These are phyloP conservation scores for Solanum phureja DNA, from an alignment of 257 asterid species.

Conservation along the genomic window DNA sequence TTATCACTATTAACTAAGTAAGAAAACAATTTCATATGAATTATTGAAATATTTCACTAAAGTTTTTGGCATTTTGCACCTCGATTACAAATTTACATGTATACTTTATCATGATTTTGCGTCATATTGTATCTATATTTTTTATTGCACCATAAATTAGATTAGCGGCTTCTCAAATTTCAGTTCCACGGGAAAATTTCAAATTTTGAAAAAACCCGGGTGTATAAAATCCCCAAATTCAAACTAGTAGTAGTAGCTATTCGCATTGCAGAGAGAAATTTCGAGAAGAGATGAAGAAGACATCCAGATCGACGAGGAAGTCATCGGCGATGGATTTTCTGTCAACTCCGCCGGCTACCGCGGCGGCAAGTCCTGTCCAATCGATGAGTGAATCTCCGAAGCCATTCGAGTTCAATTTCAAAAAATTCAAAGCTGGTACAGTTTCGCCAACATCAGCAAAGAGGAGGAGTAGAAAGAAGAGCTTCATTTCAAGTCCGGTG, in stretches of 20 bases:
- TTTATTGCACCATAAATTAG: not conserved
- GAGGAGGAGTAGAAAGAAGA: conserved; percentile 25
- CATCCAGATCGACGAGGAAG: conserved; percentile 31
- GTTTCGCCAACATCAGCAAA: conserved; percentile 16
- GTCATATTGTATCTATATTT: not conserved
- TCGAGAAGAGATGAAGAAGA: conserved; percentile 31
- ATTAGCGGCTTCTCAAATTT: not conserved
- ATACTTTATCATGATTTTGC: not conserved
- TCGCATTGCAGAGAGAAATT: not conserved
- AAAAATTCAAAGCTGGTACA: conserved; percentile 10
- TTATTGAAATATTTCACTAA: not conserved
- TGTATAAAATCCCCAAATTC: not conserved
- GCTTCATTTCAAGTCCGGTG: conserved; percentile 20
- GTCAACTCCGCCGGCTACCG: conserved; percentile 19
- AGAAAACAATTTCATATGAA: not conserved
- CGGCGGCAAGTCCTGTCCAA: conserved; percentile 22
- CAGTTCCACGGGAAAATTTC: not conserved
- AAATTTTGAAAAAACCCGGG: not conserved
- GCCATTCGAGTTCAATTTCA: conserved; percentile 38
- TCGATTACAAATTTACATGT: not conserved
- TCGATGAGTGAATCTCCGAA: conserved; percentile 43
- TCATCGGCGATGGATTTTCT: conserved; percentile 22
- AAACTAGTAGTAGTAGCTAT: not conserved
- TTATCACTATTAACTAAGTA: not conserved
- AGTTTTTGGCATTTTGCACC: not conserved